These are phyloP conservation scores for Bertia moriformis DNA, from an alignment of 2,329 filamentous ascomycete species.

Conservation along the genomic window DNA sequence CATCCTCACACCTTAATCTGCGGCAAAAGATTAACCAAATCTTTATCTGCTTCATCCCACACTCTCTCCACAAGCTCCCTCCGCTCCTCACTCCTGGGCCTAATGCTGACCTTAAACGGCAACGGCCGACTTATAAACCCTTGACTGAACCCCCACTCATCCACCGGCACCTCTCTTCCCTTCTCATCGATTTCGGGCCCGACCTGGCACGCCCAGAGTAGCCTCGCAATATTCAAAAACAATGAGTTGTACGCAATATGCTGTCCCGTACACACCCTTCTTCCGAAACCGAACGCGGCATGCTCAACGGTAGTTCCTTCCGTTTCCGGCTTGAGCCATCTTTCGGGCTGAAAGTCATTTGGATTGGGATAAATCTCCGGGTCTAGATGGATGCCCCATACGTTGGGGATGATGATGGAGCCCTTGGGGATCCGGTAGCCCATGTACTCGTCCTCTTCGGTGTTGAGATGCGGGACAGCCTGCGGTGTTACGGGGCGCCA, in stretches of 20 bases:
- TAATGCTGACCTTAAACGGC: no score
- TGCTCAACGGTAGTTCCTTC: constrained; percentile 20
- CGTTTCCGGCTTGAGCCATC: constrained; percentile 52
- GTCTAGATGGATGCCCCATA: constrained; percentile 40
- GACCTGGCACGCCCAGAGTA: no score
- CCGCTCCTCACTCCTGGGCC: no score
- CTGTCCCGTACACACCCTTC: constrained; percentile 23
- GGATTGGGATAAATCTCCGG: constrained; percentile 51
- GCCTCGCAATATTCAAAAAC: constrained; percentile 16
- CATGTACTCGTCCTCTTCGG: constrained; percentile 10
- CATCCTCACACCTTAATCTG: no score
- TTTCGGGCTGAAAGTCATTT: constrained; percentile 45
- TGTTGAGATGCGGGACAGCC: constrained; percentile 13
- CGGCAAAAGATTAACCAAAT: no score
- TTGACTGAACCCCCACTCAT: no score
- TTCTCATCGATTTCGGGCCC: no score
- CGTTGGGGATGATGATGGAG: constrained; percentile 15
- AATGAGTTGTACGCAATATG: constrained; percentile 5
- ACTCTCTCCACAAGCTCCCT: no score
- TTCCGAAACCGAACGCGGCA: constrained; percentile 10
- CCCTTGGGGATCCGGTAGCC: constrained; percentile 19
- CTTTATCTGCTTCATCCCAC: no score
- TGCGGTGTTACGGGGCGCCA: constrained; percentile 17
- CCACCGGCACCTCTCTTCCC: no score
- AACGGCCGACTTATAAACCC: no score